These are phyloP conservation scores for Candida sithepensis DNA, from an alignment of 805 yeast species.

Conservation along the genomic window DNA sequence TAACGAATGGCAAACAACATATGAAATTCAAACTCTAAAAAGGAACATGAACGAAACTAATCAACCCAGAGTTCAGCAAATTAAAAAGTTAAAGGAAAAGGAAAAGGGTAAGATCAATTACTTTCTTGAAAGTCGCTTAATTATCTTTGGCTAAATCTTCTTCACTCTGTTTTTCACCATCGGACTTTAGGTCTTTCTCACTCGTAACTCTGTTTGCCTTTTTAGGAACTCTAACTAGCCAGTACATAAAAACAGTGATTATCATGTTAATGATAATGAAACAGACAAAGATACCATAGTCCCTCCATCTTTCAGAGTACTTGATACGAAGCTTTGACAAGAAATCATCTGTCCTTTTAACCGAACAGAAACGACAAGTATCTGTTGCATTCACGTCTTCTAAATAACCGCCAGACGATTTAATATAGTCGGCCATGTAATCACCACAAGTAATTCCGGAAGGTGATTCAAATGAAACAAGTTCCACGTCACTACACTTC, in stretches of 20 bases:
- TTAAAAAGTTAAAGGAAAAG: too few relatives aligned
- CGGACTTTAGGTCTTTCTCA: slow-evolving; percentile 11
- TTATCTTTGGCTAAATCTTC: slow-evolving; percentile 2
- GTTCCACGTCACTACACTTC: slow-evolving; percentile 46
- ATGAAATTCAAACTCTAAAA: too few relatives aligned
- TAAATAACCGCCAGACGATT: slow-evolving; percentile 45
- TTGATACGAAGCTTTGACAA: slow-evolving; percentile 43
- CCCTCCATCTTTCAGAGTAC: slow-evolving; percentile 55
- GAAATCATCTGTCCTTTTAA: slow-evolving; percentile 54
- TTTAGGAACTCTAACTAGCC: slow-evolving; percentile 76
- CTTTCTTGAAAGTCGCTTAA: too few relatives aligned
- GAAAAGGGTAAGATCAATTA: too few relatives aligned
- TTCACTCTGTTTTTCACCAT: slow-evolving; percentile 13
- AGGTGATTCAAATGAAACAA: slow-evolving; percentile 47
- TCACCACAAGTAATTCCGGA: slow-evolving; percentile 56
- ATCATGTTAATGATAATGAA: slow-evolving; percentile 43
- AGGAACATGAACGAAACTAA: too few relatives aligned
- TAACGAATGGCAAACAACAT: too few relatives aligned
- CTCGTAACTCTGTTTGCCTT: slow-evolving; percentile 32
- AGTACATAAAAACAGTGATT: slow-evolving; percentile 35
- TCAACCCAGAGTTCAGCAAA: too few relatives aligned
- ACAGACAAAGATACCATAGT: slow-evolving; percentile 52
- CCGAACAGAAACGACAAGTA: slow-evolving; percentile 59
- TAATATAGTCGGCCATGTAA: slow-evolving; percentile 41
- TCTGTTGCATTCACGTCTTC: slow-evolving; percentile 41